Evolutionary conservation across 805 yeast species (phyloP), one percentile per base, ranked within the genome.

Genomic region (Nematodospora valgi): DNA sequence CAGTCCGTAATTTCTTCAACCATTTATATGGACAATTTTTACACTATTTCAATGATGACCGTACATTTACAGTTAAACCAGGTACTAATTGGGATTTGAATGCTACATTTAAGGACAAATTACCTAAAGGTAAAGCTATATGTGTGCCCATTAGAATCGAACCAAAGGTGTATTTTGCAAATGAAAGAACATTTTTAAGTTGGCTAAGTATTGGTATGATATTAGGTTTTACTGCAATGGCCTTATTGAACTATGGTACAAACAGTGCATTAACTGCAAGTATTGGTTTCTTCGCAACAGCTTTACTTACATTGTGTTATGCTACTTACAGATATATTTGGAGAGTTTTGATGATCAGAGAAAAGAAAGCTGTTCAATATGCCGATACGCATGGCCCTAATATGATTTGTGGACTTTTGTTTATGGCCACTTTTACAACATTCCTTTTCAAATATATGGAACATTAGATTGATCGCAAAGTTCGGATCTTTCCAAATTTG

Each of bases 91-190:
- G 59, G 45, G 71, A 68, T 52, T 57, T 67, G 49, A 65, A 65
- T 48, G 43, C 51, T 25, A 58, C 70, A 6, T 59, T 60, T 72
- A 78, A 49, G 37, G 71, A 81, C 44, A 64, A 60, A 40, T 84
- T 93, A 8, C 98, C 98, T 15, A 79, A 84, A 27, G 98, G 98
- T 2, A 89, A 88, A 60, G 72, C 75, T 29, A 86, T 93, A 40
- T 78, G 88, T 52, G 93, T 93, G 6, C 98, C 98, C 2, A 94
- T 93, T 24, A 77, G 98, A 52, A 89, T 93, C 23, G 98, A 93
- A 62, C 98, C 98, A 39, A 93, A 93, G 65, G 98, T 93, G n/a
- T 93, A 93, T 58, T 93, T 93, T 62, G 98, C 98, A 5, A 87
- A 95, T 16, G 98, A 93, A 61, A 79, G 98, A 64, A 93, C 98